Evolutionary conservation across 2,329 filamentous ascomycete species (phyloP).

Genomic region (Lachnellula occidentalis): DNA sequence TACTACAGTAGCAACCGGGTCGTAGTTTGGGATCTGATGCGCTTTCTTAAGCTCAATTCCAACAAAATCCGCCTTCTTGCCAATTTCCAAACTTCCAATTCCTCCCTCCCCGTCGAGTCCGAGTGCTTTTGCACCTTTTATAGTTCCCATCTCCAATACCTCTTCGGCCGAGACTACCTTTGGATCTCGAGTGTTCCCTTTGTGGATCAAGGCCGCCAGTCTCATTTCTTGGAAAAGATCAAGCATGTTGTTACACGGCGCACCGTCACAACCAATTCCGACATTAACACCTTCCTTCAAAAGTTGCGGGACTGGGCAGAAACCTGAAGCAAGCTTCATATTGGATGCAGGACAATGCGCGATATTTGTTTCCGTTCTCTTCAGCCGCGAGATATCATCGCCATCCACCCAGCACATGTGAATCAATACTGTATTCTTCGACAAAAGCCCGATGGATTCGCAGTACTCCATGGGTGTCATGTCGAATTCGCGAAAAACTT

Average conservation of each 20-base stretch:
- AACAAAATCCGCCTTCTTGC: conserved; percentile 52
- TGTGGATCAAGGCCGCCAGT: conserved; percentile 9
- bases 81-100: conserved; percentile 36
- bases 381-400: conserved; percentile 1
- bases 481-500: neutral
- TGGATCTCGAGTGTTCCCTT: conserved; percentile 2
- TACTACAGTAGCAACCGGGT: conserved; percentile 8
- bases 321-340: conserved; percentile 6
- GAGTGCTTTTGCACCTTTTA: conserved; percentile 13
- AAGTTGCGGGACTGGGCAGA: conserved; percentile 6
- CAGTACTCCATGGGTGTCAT: conserved; percentile 7
- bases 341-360: conserved; percentile 11
- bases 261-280: conserved; percentile 6
- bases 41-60: conserved; percentile 39
- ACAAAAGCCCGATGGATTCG: conserved; percentile 3
- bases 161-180: conserved; percentile 6
- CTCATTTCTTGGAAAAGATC: conserved; percentile 13
- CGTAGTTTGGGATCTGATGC: conserved; percentile 4
- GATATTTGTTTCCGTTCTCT: conserved; percentile 6
- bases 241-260: conserved; percentile 10
- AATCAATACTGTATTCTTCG: conserved; percentile 1
- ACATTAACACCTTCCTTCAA: conserved; percentile 6
- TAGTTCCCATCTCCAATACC: conserved; percentile 33
- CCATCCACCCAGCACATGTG: conserved; percentile 9
- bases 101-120: conserved; percentile 1